A percentile compares a stretch with the other conserved stretches of the same genome.
phyloP scores from a whole-genome alignment of 768 basidiomycete genomes.

The Phanerochaete sordida region DNA sequence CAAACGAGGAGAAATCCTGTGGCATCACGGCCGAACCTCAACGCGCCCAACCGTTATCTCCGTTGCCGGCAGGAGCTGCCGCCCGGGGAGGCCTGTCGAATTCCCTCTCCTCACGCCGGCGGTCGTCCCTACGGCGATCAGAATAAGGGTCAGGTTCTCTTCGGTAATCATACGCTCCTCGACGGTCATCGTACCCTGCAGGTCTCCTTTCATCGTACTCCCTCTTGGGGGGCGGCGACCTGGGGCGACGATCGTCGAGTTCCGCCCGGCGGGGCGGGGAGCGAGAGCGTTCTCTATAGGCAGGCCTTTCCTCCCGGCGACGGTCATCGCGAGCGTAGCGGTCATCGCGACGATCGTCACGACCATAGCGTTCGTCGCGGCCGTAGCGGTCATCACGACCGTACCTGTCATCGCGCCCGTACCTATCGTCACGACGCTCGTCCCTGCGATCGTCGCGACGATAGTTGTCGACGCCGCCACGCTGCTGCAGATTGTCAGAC shows the following conservation, averaged over 20 bases:
- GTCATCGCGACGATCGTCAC: conserved; percentile 52
- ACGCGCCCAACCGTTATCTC: conserved; percentile 47
- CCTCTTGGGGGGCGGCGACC: conserved; percentile 79
- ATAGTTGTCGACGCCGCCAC: conserved; percentile 65
- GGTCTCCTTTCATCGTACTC: conserved; percentile 82
- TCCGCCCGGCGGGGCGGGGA: conserved; percentile 71
- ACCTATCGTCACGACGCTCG: conserved; percentile 56
- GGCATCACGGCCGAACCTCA: conserved; percentile 18
- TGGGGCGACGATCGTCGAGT: conserved; percentile 75
- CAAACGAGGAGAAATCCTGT: conserved; percentile 14
- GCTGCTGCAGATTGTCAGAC: conserved; percentile 35
- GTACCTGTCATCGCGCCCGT: conserved; percentile 30
- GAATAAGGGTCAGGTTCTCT: conserved; percentile 82
- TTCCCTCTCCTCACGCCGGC: conserved; percentile 82
- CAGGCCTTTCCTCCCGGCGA: conserved; percentile 33
- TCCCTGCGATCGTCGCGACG: conserved; percentile 57
- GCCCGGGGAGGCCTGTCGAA: conserved; percentile 69
- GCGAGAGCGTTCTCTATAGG: conserved; percentile 73
- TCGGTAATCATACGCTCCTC: conserved; percentile 86
- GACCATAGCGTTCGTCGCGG: conserved; percentile 25
- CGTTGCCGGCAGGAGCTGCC: too few species aligned
- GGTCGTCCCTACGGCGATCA: conserved; percentile 85
- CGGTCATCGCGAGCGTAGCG: conserved; percentile 31
- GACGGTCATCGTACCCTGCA: conserved; percentile 91
- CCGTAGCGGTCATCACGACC: conserved; percentile 57